phyloP scores from a whole-genome alignment of 176 grass and related monocot species.

The Triticum aestivum region DNA sequence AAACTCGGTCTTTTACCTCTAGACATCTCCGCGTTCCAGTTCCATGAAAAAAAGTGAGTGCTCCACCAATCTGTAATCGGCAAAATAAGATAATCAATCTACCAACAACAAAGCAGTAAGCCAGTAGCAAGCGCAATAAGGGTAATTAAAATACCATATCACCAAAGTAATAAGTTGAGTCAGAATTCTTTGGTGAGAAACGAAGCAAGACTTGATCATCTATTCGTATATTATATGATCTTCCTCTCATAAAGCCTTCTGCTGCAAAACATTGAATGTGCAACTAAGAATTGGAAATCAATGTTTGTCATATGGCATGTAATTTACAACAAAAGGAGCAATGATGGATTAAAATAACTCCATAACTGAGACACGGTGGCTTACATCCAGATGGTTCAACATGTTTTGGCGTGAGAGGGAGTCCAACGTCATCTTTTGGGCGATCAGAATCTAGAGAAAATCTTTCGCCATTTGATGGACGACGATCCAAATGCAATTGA shows the following conservation, averaged over 20 bases:
- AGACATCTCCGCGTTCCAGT: conserved; percentile 68
- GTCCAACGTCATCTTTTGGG: conserved; percentile 69
- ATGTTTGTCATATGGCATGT: background rate
- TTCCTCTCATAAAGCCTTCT: conserved; percentile 83
- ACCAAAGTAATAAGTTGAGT: conserved; percentile 97
- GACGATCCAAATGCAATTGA: conserved; percentile 47
- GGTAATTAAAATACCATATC: conserved; percentile 73
- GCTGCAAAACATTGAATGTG: conserved; percentile 53
- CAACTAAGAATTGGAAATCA: conserved; percentile 36
- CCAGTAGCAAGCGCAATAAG: background rate
- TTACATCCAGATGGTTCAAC: conserved; percentile 84
- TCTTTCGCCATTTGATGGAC: conserved; percentile 43
- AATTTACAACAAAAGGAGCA: background rate
- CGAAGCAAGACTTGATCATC: conserved; percentile 84
- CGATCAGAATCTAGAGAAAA: conserved; percentile 54
- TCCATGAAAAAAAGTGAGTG: conserved; percentile 87
- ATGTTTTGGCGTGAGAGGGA: conserved; percentile 73
- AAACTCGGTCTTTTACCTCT: conserved; percentile 55
- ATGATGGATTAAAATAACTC: conserved; percentile 8
- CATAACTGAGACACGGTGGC: conserved; percentile 27
- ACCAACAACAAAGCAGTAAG: background rate
- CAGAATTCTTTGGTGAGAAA: conserved; percentile 92
- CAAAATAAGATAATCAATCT: conserved; percentile 28
- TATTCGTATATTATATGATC: conserved; percentile 97
- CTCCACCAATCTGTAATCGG: conserved; percentile 76